These are phyloP conservation scores for Brasenia schreberi DNA, from an alignment of 164 flowering plant genomes.

Conservation along the genomic window DNA sequence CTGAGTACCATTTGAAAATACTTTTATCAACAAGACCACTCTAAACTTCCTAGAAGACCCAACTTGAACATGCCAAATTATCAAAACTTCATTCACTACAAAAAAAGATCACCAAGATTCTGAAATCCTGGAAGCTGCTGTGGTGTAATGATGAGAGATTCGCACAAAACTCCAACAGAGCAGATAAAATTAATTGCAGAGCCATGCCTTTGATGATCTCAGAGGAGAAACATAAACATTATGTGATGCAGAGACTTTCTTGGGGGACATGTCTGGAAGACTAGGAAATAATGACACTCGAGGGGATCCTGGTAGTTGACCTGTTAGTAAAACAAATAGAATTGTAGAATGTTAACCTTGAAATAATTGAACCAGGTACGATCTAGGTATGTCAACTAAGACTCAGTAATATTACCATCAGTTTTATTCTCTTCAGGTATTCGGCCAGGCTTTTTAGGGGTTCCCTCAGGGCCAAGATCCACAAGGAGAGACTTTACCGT, in stretches of 20 bases:
- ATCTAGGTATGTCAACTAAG: not conserved
- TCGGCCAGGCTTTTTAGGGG: slow-evolving; percentile 21
- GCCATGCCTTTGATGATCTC: slow-evolving; percentile 76
- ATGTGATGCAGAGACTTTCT: slow-evolving; percentile 84
- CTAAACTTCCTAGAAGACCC: not conserved
- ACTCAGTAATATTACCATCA: slow-evolving; percentile 29
- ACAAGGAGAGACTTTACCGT: slow-evolving; percentile 69
- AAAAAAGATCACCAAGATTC: no score
- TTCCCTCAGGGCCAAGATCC: slow-evolving; percentile 62
- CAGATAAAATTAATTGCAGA: not conserved
- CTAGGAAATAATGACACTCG: slow-evolving; percentile 64
- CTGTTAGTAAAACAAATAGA: slow-evolving; percentile 19
- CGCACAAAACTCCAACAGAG: not conserved
- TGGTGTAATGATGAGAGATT: not conserved
- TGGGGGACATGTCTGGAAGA: slow-evolving; percentile 98
- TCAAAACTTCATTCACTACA: not conserved
- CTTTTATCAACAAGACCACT: not conserved
- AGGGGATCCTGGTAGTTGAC: slow-evolving; percentile 76
- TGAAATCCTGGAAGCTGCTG: not conserved
- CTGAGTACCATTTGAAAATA: no score
- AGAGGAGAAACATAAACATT: slow-evolving; percentile 94
- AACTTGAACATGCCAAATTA: not conserved
- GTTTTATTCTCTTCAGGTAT: slow-evolving; percentile 34
- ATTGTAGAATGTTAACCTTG: not conserved
- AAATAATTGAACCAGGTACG: not conserved